Evolutionary conservation across 345 rosid genomes (phyloP).

Genomic region (Gossypium mustelinum): DNA sequence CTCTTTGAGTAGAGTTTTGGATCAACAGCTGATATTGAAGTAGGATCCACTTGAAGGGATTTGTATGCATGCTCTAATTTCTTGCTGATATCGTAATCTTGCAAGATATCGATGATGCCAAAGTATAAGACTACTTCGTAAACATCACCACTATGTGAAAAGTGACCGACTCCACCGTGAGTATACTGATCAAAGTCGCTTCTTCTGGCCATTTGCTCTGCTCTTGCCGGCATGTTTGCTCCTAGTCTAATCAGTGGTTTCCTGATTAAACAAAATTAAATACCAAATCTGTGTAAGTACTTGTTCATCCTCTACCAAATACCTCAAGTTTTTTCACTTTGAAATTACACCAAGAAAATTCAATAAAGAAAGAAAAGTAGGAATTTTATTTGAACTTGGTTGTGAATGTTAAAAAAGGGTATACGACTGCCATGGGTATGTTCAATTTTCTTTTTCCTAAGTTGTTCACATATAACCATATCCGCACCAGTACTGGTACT

Average conservation of each 20-base stretch:
- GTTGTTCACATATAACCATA: not conserved
- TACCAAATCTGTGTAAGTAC: not conserved
- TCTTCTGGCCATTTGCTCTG: constrained; percentile 69
- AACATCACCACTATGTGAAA: constrained; percentile 58
- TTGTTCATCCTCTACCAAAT: not conserved
- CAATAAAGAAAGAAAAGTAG: not conserved
- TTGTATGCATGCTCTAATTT: constrained; percentile 93
- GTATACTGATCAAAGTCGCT: constrained; percentile 88
- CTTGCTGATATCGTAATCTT: constrained; percentile 92
- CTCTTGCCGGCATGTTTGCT: constrained; percentile 98
- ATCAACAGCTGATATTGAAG: constrained; percentile 93
- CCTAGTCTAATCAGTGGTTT: constrained; percentile 85
- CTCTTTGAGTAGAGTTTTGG: constrained; percentile 92
- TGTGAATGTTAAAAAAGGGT: not conserved
- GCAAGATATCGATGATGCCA: constrained; percentile 88
- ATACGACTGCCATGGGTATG: not conserved
- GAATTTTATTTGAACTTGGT: not conserved
- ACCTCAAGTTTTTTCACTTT: not conserved
- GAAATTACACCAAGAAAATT: not conserved
- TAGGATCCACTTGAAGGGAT: constrained; percentile 79
- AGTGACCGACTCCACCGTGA: constrained; percentile 55
- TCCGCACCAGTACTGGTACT: not conserved
- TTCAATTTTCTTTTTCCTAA: not conserved
- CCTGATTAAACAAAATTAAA: constrained; percentile 36
- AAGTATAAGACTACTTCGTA: constrained; percentile 83